These are phyloP conservation scores for Carex sylvatica DNA, from an alignment of 202 grass and related monocot genomes.

Conservation along the genomic window DNA sequence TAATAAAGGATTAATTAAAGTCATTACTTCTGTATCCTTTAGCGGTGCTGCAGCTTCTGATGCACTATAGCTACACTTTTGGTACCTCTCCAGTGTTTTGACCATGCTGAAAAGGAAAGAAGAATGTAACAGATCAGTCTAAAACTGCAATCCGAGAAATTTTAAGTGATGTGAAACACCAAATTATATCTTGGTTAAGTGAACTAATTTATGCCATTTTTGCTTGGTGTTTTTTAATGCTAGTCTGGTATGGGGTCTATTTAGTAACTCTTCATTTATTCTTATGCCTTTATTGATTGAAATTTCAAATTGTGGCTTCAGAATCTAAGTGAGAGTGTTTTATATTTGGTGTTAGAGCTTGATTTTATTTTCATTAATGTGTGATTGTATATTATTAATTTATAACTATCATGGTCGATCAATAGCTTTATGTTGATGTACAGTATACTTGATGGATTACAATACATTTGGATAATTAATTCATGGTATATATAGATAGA, in stretches of 20 bases:
- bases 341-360: not conserved
- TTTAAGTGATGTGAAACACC: not conserved
- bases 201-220: not conserved
- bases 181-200: not conserved
- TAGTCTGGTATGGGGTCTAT: not conserved
- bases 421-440: not conserved
- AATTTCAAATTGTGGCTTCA: not conserved
- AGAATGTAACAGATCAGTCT: not conserved
- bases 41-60: constrained; percentile 38
- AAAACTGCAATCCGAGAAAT: not conserved
- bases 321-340: not conserved
- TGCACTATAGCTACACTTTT: constrained; percentile 48
- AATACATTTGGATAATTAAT: not conserved
- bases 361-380: not conserved
- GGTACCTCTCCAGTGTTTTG: constrained; percentile 72
- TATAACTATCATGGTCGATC: not conserved
- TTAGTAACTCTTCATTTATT: not conserved
- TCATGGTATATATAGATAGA: not conserved
- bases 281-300: not conserved
- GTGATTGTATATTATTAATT: not conserved
- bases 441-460: not conserved
- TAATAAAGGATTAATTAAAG: not conserved
- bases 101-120: constrained; percentile 44
- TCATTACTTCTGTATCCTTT: constrained; percentile 54
- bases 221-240: not conserved